phyloP scores from a whole-genome alignment of 2,329 filamentous ascomycete species.

The Colletotrichum costaricense region DNA sequence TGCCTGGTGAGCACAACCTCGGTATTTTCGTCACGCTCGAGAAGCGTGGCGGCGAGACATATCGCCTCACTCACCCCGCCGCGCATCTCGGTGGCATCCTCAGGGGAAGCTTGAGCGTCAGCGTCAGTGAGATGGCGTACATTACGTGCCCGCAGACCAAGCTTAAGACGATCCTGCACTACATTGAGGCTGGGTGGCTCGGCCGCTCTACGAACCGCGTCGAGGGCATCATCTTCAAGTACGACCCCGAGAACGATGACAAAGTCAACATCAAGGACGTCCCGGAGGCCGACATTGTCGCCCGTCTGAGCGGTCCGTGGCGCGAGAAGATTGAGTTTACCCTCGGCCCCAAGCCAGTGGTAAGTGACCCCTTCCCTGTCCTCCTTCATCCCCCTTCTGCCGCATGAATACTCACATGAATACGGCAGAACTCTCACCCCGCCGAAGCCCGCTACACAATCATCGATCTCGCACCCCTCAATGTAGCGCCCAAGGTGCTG shows the following conservation, averaged over 20 bases:
- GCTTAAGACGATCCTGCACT: slow-evolving; percentile 92
- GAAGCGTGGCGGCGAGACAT: slow-evolving; percentile 85
- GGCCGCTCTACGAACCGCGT: slow-evolving; percentile 92
- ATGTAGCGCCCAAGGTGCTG: slow-evolving; percentile 80
- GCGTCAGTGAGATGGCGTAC: slow-evolving; percentile 89
- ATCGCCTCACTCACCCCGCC: slow-evolving; percentile 94
- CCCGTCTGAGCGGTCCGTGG: slow-evolving; percentile 87
- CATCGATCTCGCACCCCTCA: slow-evolving; percentile 88
- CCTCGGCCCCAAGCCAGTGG: slow-evolving; percentile 68
- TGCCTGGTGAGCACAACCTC: slow-evolving; percentile 91
- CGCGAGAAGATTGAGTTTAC: slow-evolving; percentile 76
- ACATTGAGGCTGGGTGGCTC: slow-evolving; percentile 95
- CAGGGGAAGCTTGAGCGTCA: slow-evolving; percentile 87
- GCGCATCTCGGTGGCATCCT: slow-evolving; percentile 91
- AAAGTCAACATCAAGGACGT: slow-evolving; percentile 87
- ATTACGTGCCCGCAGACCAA: slow-evolving; percentile 90
- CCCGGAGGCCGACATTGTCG: slow-evolving; percentile 84
- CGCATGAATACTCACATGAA: slow-evolving; percentile 22
- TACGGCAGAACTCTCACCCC: slow-evolving; percentile 55
- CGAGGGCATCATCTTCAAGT: slow-evolving; percentile 89
- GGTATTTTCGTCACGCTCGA: slow-evolving; percentile 94
- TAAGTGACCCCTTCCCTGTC: slow-evolving; percentile 54
- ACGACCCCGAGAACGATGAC: slow-evolving; percentile 87
- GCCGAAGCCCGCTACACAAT: slow-evolving; percentile 76
- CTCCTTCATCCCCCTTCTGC: background rate